Percentiles rank a stretch among this genome's conserved stretches.
These are phyloP conservation scores for Nasturtium officinale DNA, from an alignment of 345 rosid species.

Conservation along the genomic window DNA sequence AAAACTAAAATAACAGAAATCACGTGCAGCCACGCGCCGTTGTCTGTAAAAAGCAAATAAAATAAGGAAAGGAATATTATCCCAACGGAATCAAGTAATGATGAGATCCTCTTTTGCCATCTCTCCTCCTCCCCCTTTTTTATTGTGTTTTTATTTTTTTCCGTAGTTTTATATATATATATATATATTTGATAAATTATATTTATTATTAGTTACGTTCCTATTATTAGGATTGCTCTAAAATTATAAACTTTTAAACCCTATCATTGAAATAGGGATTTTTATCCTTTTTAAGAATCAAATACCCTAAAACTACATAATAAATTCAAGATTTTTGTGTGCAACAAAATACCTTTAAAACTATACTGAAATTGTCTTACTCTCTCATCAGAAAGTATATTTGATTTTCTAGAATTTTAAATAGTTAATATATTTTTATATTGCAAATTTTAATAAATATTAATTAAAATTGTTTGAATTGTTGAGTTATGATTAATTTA, in stretches of 20 bases:
- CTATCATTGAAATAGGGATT: not conserved
- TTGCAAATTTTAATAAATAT: too few relatives aligned
- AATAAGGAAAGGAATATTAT: constrained; percentile 40
- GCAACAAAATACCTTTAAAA: not conserved
- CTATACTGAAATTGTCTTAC: too few relatives aligned
- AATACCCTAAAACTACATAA: not conserved
- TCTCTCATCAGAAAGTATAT: too few relatives aligned
- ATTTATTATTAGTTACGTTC: not conserved
- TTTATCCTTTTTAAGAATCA: not conserved
- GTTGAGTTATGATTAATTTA: too few relatives aligned
- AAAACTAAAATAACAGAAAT: constrained; percentile 39
- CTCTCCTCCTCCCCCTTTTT: not conserved
- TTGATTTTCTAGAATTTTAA: too few relatives aligned
- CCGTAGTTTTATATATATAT: too few relatives aligned
- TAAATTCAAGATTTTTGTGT: not conserved
- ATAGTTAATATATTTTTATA: too few relatives aligned
- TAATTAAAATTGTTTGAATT: too few relatives aligned
- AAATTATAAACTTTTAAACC: not conserved
- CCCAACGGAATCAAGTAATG: constrained; percentile 45
- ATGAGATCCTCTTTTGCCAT: constrained; percentile 35
- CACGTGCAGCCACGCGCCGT: constrained; percentile 35
- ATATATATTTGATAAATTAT: too few relatives aligned
- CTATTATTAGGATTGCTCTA: too few relatives aligned
- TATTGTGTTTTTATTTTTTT: not conserved
- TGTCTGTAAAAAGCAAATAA: constrained; percentile 20